Base-by-base conservation (phyloP, 768 basidiomycete species). In the Lactifluus subvellereus region DNA sequence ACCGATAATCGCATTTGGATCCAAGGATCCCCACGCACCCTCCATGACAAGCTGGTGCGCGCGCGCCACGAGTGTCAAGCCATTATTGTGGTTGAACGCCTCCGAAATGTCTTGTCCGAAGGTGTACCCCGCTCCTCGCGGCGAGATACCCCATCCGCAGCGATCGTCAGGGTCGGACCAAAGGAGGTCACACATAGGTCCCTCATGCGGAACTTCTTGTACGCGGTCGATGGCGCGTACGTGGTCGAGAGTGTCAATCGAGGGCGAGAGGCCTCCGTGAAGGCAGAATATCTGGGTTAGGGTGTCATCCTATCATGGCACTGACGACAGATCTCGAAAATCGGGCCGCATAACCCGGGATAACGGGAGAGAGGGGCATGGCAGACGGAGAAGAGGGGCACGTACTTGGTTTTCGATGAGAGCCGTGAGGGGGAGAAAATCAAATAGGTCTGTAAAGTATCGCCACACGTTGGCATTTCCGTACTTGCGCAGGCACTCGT, bases 111-210 rank as follows among this genome's bases (percentile, higher is more conserved):
- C 97, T 75, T 98, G 96, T 47, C 97, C 97, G 73, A 99, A 99
- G 11, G 96, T 98, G 75, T 98, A 99, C 11, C 97, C 97, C 52
- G 97, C 97, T 65, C 97, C 97, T 73, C 97, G 89, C 33, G 97
- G 97, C 71, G 94, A 96, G 70, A 98, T 98, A 37, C 97, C 97
- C 97, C 97, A 99, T 49, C 97, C 97, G 74, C 94, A 97, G 60
- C 96, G 90, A 77, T 98, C 97, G 74, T 99, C 97, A 40, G 97
- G 97, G 76, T 99, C 97, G 56, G 95, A 98, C 97, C 97, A 99
- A 65, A 99, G 83, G 59, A 99, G 81, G 77, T 99, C 97, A 72
- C 97, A 99, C 97, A 99, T 99, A 20, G 97, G 97, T 3, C 97
- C 97, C 78, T 99, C 97, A 76, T 99, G 97, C 4, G 97, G 97